phyloP scores from a whole-genome alignment of 139 green algal species.

The Spirogloea muscicola region DNA sequence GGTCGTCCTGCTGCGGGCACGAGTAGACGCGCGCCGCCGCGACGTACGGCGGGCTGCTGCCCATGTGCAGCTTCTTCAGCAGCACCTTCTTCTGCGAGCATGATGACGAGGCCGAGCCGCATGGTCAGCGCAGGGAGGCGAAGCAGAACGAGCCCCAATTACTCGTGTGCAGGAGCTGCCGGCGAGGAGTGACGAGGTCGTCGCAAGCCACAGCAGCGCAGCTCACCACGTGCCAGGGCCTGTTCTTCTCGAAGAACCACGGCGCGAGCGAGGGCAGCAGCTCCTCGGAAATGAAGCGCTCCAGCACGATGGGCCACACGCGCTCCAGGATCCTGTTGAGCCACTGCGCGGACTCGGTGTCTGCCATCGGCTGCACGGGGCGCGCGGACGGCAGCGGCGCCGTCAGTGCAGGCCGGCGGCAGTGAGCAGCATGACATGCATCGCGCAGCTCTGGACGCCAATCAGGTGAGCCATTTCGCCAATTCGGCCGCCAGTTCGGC shows the following conservation, averaged over 20 bases:
- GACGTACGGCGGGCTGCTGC: slow-evolving; percentile 15
- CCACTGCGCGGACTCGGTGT: slow-evolving; percentile 23
- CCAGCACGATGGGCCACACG: slow-evolving; percentile 31
- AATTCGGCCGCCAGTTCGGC: too few species aligned
- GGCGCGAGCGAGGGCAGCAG: slow-evolving; percentile 18
- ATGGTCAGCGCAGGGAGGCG: background rate
- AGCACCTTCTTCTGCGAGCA: slow-evolving; percentile 30
- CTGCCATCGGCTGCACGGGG: slow-evolving; percentile 25
- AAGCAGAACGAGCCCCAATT: background rate
- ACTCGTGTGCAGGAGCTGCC: background rate
- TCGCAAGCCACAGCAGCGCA: background rate
- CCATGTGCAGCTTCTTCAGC: slow-evolving; percentile 23
- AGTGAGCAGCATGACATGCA: too few species aligned
- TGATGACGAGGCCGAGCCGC: background rate
- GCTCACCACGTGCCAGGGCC: slow-evolving; percentile 15
- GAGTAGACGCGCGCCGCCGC: background rate
- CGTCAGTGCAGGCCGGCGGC: too few species aligned
- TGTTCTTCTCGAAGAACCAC: slow-evolving; percentile 40
- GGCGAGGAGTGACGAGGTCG: background rate
- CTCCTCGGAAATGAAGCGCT: slow-evolving; percentile 9
- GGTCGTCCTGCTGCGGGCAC: slow-evolving; percentile 3
- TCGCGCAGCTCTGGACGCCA: too few species aligned
- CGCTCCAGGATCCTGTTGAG: slow-evolving; percentile 20
- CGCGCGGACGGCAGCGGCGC: too few species aligned
- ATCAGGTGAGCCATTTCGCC: too few species aligned